These are phyloP conservation scores for Aurifilum marmelostoma DNA, from an alignment of 2,329 filamentous ascomycete genomes.

Conservation along the genomic window DNA sequence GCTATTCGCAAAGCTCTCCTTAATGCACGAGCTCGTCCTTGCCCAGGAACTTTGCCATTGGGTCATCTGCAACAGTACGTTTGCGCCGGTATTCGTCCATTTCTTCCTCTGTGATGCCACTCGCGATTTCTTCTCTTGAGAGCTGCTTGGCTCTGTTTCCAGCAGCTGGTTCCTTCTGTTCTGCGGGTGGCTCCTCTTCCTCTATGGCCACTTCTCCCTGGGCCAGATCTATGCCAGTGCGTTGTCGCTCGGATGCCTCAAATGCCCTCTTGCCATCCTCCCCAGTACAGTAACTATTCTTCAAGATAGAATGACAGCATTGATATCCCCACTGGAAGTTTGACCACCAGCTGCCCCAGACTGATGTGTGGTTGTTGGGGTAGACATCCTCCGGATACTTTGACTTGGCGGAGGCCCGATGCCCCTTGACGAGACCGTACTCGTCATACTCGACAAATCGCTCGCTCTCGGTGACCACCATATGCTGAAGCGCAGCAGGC, in stretches of 20 bases:
- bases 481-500: constrained; percentile 65
- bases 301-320: constrained; percentile 90
- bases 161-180: constrained; percentile 36
- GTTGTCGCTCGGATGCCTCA: constrained; percentile 70
- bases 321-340: constrained; percentile 95
- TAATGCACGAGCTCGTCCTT: constrained; percentile 67
- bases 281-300: constrained; percentile 97
- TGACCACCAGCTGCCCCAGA: constrained; percentile 98
- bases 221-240: constrained; percentile 51
- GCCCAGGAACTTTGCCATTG: constrained; percentile 81
- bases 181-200: constrained; percentile 39
- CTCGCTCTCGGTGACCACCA: constrained; percentile 79
- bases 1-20: too few species aligned
- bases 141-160: constrained; percentile 50
- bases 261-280: constrained; percentile 83
- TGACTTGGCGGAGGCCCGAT: constrained; percentile 75
- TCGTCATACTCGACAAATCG: constrained; percentile 94
- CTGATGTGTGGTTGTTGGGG: constrained; percentile 86
- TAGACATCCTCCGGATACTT: constrained; percentile 91
- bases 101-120: constrained; percentile 78
- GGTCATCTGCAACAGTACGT: constrained; percentile 74
- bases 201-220: constrained; percentile 34
- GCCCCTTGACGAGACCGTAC: constrained; percentile 85
- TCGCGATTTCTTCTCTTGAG: constrained; percentile 76
- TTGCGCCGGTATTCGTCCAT: constrained; percentile 84